Evolutionary conservation across 2,329 filamentous ascomycete species (phyloP).

Genomic region (Furcasterigmium furcatum): DNA sequence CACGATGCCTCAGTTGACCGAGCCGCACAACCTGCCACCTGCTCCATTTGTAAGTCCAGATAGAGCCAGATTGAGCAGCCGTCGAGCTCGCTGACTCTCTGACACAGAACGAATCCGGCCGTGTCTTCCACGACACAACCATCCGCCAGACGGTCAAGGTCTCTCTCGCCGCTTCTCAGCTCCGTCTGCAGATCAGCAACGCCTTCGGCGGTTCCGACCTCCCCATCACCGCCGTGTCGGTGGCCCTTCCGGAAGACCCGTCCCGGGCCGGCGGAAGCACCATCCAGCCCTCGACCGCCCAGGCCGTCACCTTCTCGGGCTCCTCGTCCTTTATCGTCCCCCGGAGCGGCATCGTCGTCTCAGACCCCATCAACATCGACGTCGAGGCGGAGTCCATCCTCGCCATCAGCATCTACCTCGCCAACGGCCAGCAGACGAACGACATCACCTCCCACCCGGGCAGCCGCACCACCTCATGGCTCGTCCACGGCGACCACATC

Average conservation of each 20-base stretch:
- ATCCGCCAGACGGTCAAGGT: slow-evolving; percentile 60
- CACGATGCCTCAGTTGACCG: slow-evolving; percentile 59
- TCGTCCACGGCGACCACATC: slow-evolving; percentile 49
- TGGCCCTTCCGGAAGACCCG: slow-evolving; percentile 51
- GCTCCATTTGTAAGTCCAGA: slow-evolving; percentile 45
- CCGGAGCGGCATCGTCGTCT: slow-evolving; percentile 52
- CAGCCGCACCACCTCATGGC: slow-evolving; percentile 54
- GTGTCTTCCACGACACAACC: slow-evolving; percentile 55
- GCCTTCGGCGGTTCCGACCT: slow-evolving; percentile 56
- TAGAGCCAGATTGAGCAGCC: not conserved
- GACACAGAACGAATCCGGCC: slow-evolving; percentile 43
- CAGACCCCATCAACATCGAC: slow-evolving; percentile 53
- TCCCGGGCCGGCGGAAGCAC: slow-evolving; percentile 41
- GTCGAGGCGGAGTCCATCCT: slow-evolving; percentile 45
- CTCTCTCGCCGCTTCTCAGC: slow-evolving; percentile 45
- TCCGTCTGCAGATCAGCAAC: slow-evolving; percentile 60
- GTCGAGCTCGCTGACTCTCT: not conserved
- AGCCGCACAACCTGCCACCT: slow-evolving; percentile 55
- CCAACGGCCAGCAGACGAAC: slow-evolving; percentile 49
- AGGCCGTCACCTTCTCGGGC: slow-evolving; percentile 53
- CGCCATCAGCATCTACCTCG: slow-evolving; percentile 55
- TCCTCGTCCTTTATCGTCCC: slow-evolving; percentile 45
- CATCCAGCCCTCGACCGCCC: slow-evolving; percentile 43
- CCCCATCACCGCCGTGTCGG: slow-evolving; percentile 51
- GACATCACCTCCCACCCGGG: slow-evolving; percentile 60